Base-by-base conservation (phyloP, 225 moss, liverwort and hornwort species). In the Climacium dendroides region DNA sequence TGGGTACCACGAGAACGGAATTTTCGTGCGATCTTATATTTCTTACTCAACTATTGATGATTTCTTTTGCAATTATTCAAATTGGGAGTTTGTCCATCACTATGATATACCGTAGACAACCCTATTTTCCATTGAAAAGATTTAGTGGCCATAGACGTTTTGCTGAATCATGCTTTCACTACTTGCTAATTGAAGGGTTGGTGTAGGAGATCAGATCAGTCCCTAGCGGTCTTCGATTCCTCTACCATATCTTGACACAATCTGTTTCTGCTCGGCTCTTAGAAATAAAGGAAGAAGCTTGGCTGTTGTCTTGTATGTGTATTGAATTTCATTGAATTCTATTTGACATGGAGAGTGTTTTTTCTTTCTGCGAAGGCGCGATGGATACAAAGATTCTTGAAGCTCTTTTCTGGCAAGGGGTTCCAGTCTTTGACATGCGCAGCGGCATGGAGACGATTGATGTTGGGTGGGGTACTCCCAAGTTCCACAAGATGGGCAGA, bases 401-500 rank as follows among this genome's bases (percentile, higher is more conserved):
- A 90, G 95, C 91, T 58, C 91, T 98, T 41, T 97, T 95, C 79
- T 94, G 97, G 98, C 92, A 91, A 89, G 98, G 98, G 23, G 92
- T 98, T 65, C 98, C 98, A 19, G 95, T 96, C 23, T 98, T 98
- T 74, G 95, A 98, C 75, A 98, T 98, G 98, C 89, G 92, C 37
- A 98, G 96, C 83, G 90, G 94, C 89, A 98, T 98, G 98, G 94
- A 94, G 85, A 97, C 95, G 26, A 85, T 92, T 65, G 98, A 98
- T 85, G 98, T 97, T 57, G 98, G 98, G 39, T 98, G 98, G 98
- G 98, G 98, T 58, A 92, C 97, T 83, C 94, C 94, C 81, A 89
- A 87, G 84, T 98, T 98, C 85, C 98, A 98, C 91, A 96, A 97
- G 89, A 98, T 98, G 98, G 98, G 98, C 43, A 91, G 98, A 55